Evolutionary conservation across 1,284 basidiomycete species (phyloP).

Genomic region (Pascua sp.): DNA sequence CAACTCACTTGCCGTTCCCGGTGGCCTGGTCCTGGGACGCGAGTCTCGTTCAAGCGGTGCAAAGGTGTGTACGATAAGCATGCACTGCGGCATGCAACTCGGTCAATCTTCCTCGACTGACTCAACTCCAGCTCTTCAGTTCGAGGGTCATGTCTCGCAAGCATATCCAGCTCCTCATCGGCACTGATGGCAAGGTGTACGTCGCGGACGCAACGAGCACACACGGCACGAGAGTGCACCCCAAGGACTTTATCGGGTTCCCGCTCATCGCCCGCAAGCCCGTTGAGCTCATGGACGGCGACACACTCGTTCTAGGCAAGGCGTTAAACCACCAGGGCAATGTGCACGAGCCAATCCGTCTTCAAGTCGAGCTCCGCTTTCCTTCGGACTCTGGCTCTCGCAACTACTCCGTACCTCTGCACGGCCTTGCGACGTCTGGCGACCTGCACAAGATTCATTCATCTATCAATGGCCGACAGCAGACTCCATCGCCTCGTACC

Average conservation of each 20-base stretch:
- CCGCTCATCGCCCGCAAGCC: conserved; percentile 8
- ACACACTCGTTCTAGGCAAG: conserved; percentile 43
- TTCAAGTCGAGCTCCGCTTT: conserved; percentile 5
- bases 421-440: not conserved
- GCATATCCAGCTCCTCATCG: conserved; percentile 29
- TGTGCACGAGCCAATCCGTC: conserved; percentile 1
- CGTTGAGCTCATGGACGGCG: conserved; percentile 22
- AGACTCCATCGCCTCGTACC: not conserved
- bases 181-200: conserved; percentile 23
- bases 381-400: not conserved
- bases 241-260: not conserved
- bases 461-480: not conserved
- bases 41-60: too few species aligned
- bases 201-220: conserved; percentile 30
- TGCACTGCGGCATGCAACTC: too few species aligned
- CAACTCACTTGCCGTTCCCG: too few species aligned
- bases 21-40: too few species aligned
- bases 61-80: too few species aligned
- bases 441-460: not conserved
- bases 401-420: not conserved
- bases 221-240: conserved; percentile 29
- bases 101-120: too few species aligned
- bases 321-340: conserved; percentile 9
- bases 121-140: conserved; percentile 16
- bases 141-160: conserved; percentile 32